These are phyloP conservation scores for Polytrichum formosum DNA, from an alignment of 225 moss, liverwort and hornwort genomes.

Conservation along the genomic window DNA sequence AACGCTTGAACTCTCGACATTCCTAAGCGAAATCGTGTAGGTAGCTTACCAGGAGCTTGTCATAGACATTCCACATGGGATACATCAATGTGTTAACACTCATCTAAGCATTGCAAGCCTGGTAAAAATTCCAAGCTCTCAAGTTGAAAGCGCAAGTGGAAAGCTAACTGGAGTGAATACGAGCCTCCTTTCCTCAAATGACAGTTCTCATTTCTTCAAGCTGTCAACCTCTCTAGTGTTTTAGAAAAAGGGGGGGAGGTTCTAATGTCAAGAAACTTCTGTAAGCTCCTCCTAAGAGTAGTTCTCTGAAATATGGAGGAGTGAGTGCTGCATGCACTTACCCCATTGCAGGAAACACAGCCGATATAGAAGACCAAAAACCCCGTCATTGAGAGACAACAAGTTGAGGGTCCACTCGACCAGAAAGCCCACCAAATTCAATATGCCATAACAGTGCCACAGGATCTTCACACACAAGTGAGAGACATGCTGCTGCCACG, in stretches of 20 bases:
- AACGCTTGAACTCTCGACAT: no score
- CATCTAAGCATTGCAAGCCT: no score
- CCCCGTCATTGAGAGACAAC: background rate
- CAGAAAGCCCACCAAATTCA: background rate
- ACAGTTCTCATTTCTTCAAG: background rate
- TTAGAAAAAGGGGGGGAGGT: background rate
- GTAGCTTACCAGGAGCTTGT: no score
- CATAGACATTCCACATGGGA: no score
- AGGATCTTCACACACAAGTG: background rate
- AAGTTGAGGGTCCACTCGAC: constrained; percentile 1
- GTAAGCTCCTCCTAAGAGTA: no score
- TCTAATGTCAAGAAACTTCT: background rate
- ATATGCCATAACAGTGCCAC: background rate
- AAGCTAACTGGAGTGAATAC: no score
- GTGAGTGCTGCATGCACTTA: background rate
- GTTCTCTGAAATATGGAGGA: no score
- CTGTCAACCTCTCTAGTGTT: background rate
- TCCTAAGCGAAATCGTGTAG: no score
- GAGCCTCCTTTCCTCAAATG: background rate
- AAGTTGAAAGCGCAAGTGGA: no score
- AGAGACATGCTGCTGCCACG: background rate
- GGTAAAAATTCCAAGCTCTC: no score
- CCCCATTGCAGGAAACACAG: background rate
- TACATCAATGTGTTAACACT: no score
- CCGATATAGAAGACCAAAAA: background rate